phyloP scores from a whole-genome alignment of 352 stramenopile species.

The Phytopythium vexans region DNA sequence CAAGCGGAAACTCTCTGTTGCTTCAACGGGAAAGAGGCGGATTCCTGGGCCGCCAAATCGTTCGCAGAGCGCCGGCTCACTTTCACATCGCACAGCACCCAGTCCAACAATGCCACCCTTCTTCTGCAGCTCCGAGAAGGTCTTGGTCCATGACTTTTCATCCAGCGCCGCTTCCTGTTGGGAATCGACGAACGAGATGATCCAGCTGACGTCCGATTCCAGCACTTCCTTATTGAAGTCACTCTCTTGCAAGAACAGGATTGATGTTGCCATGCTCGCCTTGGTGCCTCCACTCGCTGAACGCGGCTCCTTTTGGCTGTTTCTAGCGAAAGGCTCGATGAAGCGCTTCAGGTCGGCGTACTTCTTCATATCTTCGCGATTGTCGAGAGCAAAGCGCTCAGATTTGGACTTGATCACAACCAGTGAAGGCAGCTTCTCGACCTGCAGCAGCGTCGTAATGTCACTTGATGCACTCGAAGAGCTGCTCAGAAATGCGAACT shows the following conservation, averaged over 20 bases:
- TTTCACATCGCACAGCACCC: conserved; percentile 48
- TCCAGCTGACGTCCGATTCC: conserved; percentile 53
- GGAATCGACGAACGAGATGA: conserved; percentile 52
- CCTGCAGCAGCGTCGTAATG: conserved; percentile 23
- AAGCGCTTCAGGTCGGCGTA: conserved; percentile 57
- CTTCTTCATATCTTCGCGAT: conserved; percentile 46
- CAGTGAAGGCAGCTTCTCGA: conserved; percentile 43
- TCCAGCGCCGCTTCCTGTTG: conserved; percentile 26
- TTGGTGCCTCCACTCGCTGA: conserved; percentile 9
- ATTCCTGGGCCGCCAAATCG: conserved; percentile 44
- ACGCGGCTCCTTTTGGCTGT: conserved; percentile 5
- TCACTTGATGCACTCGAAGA: conserved; percentile 27
- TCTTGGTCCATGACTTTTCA: conserved; percentile 45
- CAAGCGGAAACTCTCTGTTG: conserved; percentile 21
- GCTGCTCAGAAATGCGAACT: conserved; percentile 51
- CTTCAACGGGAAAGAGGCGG: conserved; percentile 45
- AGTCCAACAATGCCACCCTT: conserved; percentile 61
- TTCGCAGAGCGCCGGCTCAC: conserved; percentile 44
- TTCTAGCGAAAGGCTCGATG: conserved; percentile 34
- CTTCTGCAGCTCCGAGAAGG: conserved; percentile 42
- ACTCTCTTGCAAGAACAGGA: conserved; percentile 35
- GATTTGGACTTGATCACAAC: conserved; percentile 39
- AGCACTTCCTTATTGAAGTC: conserved; percentile 56
- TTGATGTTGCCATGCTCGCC: conserved; percentile 13
- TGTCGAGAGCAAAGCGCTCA: conserved; percentile 19